These are phyloP conservation scores for Trypethelium eluteriae DNA, from an alignment of 495 filamentous ascomycete genomes.

Conservation along the genomic window DNA sequence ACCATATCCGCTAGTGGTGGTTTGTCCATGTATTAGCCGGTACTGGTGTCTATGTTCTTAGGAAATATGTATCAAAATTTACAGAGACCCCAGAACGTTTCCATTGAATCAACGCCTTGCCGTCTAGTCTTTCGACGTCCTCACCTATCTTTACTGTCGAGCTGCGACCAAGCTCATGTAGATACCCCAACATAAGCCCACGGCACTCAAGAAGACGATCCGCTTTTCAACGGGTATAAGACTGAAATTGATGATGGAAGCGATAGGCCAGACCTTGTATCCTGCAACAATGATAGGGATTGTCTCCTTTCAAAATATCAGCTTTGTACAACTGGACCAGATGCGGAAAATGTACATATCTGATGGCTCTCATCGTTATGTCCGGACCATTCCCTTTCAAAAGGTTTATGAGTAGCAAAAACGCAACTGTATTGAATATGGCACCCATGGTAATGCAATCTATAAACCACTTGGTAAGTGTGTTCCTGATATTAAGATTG, in stretches of 20 bases:
- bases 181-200: conserved; percentile 78
- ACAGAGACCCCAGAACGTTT: not conserved
- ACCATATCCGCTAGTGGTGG: conserved; percentile 33
- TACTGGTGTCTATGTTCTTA: not conserved
- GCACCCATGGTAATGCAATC: conserved; percentile 71
- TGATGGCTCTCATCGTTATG: conserved; percentile 2
- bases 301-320: conserved; percentile 14
- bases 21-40: conserved; percentile 25
- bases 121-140: not conserved
- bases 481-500: conserved; percentile 58
- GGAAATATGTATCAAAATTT: not conserved
- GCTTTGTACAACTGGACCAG: not conserved
- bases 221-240: conserved; percentile 70
- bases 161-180: conserved; percentile 56
- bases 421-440: conserved; percentile 68
- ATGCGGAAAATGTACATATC: not conserved
- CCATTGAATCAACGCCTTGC: not conserved
- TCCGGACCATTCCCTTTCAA: conserved; percentile 33
- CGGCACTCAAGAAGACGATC: conserved; percentile 67
- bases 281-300: conserved; percentile 60
- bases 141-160: not conserved
- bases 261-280: conserved; percentile 73
- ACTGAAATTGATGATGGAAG: conserved; percentile 69
- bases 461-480: conserved; percentile 67
- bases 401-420: conserved; percentile 52